Base-by-base conservation (phyloP, 768 basidiomycete genomes). In the Pulveroboletus sp. region DNA sequence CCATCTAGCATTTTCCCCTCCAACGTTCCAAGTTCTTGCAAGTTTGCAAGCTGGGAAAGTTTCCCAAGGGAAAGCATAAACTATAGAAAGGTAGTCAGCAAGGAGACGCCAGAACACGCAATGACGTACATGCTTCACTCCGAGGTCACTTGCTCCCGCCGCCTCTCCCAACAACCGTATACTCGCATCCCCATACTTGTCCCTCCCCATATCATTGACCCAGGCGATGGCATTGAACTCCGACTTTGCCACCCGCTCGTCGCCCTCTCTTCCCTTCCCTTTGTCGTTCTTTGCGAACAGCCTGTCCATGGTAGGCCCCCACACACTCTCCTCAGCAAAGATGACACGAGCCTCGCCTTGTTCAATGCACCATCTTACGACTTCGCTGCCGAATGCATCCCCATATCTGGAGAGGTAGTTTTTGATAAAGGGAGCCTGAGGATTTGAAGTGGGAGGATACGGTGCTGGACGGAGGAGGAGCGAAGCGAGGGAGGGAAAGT, bases 361-460 rank as follows among this genome's bases (percentile, higher is more conserved):
- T 56, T 92, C 88, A 42, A 95, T 87, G 65, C 91, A 95, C 89
- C 89, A 97, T 60, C 82, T 80, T 61, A 90, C 94, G n/a, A 97
- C 75, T 60, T 91, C 85, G n/a, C 77, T 82, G 0, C 93, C 87
- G 55, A 97, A 98, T 12, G 81, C 82, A 29, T 91, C 84, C 42
- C 85, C 81, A 69, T 87, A 95, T 58, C 75, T 77, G 38, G 87
- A 77, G 49, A 94, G 80, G 66, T 93, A 97, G 5, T 66, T 63
- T 58, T 84, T 78, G 16, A 93, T 84, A 17, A 82, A 74, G 21
- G 69, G 62, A 2, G 74, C 72, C 57, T 87, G 74, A 1, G 86
- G 83, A 58, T 88, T 90, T 34, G 79, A 71, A 41, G 83, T 67
- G 2, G 82, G 81, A 7, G 78, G 82, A 54, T 74, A 89, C 23